phyloP scores from a whole-genome alignment of 208 protist genomes.

The Leishmania mexicana region DNA sequence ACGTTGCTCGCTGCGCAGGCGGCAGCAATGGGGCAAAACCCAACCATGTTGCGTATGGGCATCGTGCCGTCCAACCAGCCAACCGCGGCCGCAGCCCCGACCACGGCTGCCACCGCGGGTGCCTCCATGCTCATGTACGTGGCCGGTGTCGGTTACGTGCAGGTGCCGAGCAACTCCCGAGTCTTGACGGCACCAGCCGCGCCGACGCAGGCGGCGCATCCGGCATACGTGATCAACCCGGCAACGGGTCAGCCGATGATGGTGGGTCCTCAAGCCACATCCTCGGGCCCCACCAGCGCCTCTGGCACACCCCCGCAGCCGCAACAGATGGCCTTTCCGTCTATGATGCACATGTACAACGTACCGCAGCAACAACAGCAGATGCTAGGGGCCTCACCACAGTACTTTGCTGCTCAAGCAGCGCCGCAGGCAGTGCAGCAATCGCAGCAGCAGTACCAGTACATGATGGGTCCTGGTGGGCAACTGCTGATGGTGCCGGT shows the following conservation, averaged over 20 bases:
- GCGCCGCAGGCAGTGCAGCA: constrained; percentile 15
- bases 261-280: constrained; percentile 12
- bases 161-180: constrained; percentile 14
- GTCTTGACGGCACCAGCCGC: constrained; percentile 11
- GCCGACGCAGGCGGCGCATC: constrained; percentile 6
- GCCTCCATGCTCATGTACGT: constrained; percentile 31
- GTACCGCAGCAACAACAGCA: constrained; percentile 31
- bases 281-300: not conserved
- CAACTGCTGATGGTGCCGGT: constrained; percentile 45
- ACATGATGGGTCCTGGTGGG: constrained; percentile 38
- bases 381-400: constrained; percentile 21
- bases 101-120: constrained; percentile 3
- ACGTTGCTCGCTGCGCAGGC: constrained; percentile 21
- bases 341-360: constrained; percentile 27
- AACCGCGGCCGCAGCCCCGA: not conserved
- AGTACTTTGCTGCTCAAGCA: constrained; percentile 31
- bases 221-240: constrained; percentile 35
- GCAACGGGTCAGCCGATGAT: constrained; percentile 33
- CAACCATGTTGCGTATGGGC: constrained; percentile 24
- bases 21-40: constrained; percentile 13
- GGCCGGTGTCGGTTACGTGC: constrained; percentile 32
- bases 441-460: constrained; percentile 40
- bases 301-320: constrained; percentile 26
- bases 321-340: constrained; percentile 18
- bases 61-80: constrained; percentile 18